Base-by-base conservation (phyloP, 768 basidiomycete species). In the Russula sp. region DNA sequence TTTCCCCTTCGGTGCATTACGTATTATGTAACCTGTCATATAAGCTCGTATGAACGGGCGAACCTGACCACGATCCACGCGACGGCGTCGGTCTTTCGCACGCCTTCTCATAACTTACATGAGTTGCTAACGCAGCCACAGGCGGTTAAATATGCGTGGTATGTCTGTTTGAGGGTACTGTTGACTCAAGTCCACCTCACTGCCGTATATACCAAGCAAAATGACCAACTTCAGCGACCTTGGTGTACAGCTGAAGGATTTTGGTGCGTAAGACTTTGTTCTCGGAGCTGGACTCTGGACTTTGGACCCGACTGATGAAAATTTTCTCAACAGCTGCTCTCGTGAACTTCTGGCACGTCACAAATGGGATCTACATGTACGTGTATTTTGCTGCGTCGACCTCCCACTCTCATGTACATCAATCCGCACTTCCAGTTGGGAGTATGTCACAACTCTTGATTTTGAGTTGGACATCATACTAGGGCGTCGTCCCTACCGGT, bases 401-500 rank as follows among this genome's bases (percentile, higher is more conserved):
- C 24, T 49, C 1, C n/a, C 11, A 16, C 24, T 20, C 34, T 24
- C 20, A n/a, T 13, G 30, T 46, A 56, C 8, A 22, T 57, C 28
- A 32, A 44, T 36, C n/a, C 9, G 44, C 24, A 30, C 36, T 50
- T 50, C 34, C 22, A 59, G 58, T 2, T 59, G 58, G 55, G 55
- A 57, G 24, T 44, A 42, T 18, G 3, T 57, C 3, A 57, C 40
- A n/a, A 42, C 40, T 28, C 55, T 57, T 13, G 18, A n/a, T 9
- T 57, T 20, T 8, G 55, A 57, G 26, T 44, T 18, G 16, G 18
- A 50, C 20, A 20, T 58, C 22, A 20, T 63, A 32, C n/a, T 28
- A 24, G 30, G 40, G 13, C 62, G 30, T 44, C 62, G 57, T 8
- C 32, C 50, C 1, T 63, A 63, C 44, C 42, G 51, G 18, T 59